Evolutionary conservation across 805 yeast species (phyloP), one percentile per base, ranked within the genome.

Genomic region (Suhomyces sp.): DNA sequence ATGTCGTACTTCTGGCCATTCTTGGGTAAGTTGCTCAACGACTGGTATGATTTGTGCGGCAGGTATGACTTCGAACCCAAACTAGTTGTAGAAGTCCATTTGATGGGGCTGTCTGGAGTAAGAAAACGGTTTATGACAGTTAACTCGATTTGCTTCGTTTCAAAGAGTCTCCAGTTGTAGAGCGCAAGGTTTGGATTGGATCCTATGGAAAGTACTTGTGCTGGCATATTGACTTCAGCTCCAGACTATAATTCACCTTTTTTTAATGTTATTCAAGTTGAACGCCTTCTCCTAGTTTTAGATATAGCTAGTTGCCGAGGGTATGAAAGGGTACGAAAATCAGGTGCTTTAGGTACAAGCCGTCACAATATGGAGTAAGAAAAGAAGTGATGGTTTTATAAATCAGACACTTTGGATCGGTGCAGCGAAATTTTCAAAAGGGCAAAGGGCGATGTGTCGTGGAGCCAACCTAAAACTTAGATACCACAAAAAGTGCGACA

Each of bases 101-200:
- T 48, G 41, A 71, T 52, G 15, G 65, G 59, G 8, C 40, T 17
- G 17, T 26, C 24, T 31, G 50, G 52, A 50, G 60, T 12, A 8
- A 42, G 29, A 8, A 42, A 15, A 5, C 72, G 63, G 56, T 72
- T 71, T 33, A 83, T 75, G 17, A 77, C 57, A 12, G 84, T 59
- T 40, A 72, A 68, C 15, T 64, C 61, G 50, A 72, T 63, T 6
- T 67, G 54, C 13, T 70, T 70, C 1, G 86, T 77, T 48, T 73
- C 71, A 48, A 74, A 78, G 36, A 84, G 62, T 49, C 85, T 72
- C 86, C 86, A 83, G 15, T 79, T 78, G 65, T 85, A 85, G 66
- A 81, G 84, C 31, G 81, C 74, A 48, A 84, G 63, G 64, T 83
- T 81, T 31, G 88, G 84, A 64, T 80, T 82, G 8, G 74, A 64